Percentiles rank a stretch among this genome's conserved stretches.
These are phyloP conservation scores for Scleroderma bovista DNA, from an alignment of 768 basidiomycete species.

Conservation along the genomic window DNA sequence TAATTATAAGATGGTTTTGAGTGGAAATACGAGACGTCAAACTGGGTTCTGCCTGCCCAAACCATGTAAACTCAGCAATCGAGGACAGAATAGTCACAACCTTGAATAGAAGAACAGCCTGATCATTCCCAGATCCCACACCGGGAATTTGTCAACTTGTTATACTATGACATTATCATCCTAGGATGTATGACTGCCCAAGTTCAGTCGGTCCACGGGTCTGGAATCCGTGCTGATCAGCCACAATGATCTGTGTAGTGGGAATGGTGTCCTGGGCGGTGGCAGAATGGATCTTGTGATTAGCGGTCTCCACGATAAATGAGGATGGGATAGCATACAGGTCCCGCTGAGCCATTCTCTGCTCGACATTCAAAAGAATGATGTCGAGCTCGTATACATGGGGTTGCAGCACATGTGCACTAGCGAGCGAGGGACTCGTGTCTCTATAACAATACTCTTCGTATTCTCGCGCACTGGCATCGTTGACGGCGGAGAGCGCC, in stretches of 20 bases:
- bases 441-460: conserved; percentile 79
- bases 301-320: conserved; percentile 82
- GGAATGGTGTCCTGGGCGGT: conserved; percentile 45
- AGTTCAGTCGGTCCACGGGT: conserved; percentile 68
- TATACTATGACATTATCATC: conserved; percentile 52
- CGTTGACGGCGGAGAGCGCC: conserved; percentile 73
- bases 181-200: conserved; percentile 70
- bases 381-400: conserved; percentile 87
- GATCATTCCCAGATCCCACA: no score
- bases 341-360: conserved; percentile 72
- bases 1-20: no score
- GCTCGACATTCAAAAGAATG: conserved; percentile 68
- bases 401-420: conserved; percentile 66
- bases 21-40: no score
- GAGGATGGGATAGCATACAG: conserved; percentile 88
- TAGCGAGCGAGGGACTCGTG: conserved; percentile 52
- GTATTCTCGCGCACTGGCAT: conserved; percentile 78
- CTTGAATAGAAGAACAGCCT: conserved; percentile 69
- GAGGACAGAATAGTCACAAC: no score
- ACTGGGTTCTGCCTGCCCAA: no score
- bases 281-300: conserved; percentile 64
- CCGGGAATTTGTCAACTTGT: no score
- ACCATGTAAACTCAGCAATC: no score
- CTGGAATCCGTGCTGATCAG: conserved; percentile 83
- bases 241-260: conserved; percentile 64